Evolutionary conservation across 108 stramenopile genomes (phyloP).

Genomic region (Skeletonema grethae): DNA sequence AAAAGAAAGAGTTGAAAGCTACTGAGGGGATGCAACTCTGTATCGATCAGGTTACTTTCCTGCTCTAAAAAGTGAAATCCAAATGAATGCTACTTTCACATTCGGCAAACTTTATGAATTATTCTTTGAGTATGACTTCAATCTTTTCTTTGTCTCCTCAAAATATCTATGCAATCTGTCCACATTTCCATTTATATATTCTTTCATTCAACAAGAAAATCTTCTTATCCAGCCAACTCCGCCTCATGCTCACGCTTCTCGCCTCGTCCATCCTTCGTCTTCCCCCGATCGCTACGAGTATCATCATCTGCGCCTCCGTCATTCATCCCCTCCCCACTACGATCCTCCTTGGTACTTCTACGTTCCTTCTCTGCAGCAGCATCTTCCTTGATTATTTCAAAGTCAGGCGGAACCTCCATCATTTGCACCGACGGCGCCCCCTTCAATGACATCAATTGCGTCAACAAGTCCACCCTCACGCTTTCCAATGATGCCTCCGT

Average conservation of each 20-base stretch:
- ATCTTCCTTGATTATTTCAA: conserved; percentile 55
- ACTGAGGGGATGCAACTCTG: too few species aligned
- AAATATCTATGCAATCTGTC: not conserved
- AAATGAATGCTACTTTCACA: too few species aligned
- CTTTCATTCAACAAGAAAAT: not conserved
- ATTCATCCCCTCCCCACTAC: conserved; percentile 40
- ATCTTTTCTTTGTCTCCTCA: not conserved
- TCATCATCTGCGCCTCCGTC: conserved; percentile 50
- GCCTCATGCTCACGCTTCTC: conserved; percentile 49
- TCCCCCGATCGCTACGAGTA: conserved; percentile 24
- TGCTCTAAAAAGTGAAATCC: too few species aligned
- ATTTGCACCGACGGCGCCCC: conserved; percentile 94
- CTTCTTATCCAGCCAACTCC: conserved; percentile 31
- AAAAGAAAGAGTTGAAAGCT: too few species aligned
- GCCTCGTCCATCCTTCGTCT: conserved; percentile 48
- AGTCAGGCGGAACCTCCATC: conserved; percentile 89
- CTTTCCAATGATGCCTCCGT: conserved; percentile 57
- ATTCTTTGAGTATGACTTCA: too few species aligned
- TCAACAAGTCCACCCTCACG: conserved; percentile 77
- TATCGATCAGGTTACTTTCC: too few species aligned
- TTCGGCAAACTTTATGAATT: too few species aligned
- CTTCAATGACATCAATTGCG: conserved; percentile 80
- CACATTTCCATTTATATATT: not conserved
- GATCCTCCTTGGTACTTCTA: conserved; percentile 14
- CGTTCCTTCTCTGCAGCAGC: conserved; percentile 45